These are phyloP conservation scores for Effrenium voratum DNA, from an alignment of 73 alveolate genomes.

Conservation along the genomic window DNA sequence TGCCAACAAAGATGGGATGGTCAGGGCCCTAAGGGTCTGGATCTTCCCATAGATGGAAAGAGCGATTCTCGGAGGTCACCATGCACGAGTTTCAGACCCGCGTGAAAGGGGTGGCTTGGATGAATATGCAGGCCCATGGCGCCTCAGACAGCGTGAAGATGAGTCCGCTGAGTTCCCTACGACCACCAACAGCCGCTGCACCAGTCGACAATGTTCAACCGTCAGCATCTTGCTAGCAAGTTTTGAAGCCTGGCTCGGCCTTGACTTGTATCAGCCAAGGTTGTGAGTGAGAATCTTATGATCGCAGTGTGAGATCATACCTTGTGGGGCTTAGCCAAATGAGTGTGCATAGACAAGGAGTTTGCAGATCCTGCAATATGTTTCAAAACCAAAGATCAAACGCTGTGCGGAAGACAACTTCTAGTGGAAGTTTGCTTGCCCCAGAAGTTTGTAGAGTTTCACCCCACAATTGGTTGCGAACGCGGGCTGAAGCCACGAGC, in stretches of 20 bases:
- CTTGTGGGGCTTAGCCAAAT: neutral
- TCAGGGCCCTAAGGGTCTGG: neutral
- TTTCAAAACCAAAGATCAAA: neutral
- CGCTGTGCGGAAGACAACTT: no score
- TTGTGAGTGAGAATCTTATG: neutral
- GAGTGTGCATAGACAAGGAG: neutral
- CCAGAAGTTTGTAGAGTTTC: no score
- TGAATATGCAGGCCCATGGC: neutral
- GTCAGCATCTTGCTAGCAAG: no score
- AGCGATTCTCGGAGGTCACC: neutral
- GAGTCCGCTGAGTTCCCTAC: neutral
- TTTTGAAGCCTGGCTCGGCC: no score
- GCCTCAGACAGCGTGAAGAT: neutral
- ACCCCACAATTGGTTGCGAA: no score
- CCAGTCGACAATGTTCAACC: neutral
- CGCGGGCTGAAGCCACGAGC: no score
- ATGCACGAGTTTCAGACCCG: slow-evolving; percentile 1
- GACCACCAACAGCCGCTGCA: slow-evolving; percentile 2
- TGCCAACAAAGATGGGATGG: neutral
- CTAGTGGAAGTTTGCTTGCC: no score
- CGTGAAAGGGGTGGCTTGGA: neutral
- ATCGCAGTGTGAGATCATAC: neutral
- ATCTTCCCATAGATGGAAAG: neutral
- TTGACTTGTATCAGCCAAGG: no score
- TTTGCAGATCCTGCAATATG: neutral